Base-by-base conservation (phyloP, 805 yeast genomes). In the Jamesozyma spencerorum region DNA sequence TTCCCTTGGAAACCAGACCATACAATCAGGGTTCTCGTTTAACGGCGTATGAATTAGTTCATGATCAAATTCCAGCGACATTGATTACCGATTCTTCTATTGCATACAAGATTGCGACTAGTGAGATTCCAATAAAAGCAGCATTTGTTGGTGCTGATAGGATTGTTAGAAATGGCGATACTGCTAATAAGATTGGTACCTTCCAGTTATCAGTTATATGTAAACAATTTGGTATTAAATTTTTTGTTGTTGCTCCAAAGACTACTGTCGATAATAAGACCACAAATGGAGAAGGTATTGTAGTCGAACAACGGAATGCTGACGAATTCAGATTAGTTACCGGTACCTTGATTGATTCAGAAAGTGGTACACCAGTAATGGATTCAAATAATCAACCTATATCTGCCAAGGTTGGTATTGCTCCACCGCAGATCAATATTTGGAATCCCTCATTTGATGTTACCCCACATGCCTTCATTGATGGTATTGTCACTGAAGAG, bases 371-470 rank as follows among this genome's bases (percentile, higher is more conserved):
- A 18, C 54, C 62, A 14, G 47, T 58, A 4, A 24, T 58, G 11
- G 48, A 60, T 22, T 41, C 18, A 3, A 40, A 48, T 8, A 60
- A 54, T 1, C 54, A 60, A 18, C 69, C 68, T 4, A 36, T 63
- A 30, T 52, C 62, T 37, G 58, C 72, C 1, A 77, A 77, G 15
- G 82, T 87, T 12, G 82, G 84, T 31, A 73, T 82, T 43, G 95
- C 96, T 1, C 92, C 97, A 3, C 82, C 83, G 2, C 83, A 81
- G 0, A 81, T 88, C 26, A 65, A 71, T 4, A 95, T 87, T 2
- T 90, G 97, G 97, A 92, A 92, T 54, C 98, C 98, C 1, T 82
- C 97, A 0, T 90, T 90, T 54, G 98, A 90, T 56, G 86, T 92
- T 13, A 86, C 97, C 3, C 95, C 95, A 0, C 79, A 80, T 52